phyloP scores from a whole-genome alignment of 2,329 filamentous ascomycete species.

The Penicillium oxalicum region DNA sequence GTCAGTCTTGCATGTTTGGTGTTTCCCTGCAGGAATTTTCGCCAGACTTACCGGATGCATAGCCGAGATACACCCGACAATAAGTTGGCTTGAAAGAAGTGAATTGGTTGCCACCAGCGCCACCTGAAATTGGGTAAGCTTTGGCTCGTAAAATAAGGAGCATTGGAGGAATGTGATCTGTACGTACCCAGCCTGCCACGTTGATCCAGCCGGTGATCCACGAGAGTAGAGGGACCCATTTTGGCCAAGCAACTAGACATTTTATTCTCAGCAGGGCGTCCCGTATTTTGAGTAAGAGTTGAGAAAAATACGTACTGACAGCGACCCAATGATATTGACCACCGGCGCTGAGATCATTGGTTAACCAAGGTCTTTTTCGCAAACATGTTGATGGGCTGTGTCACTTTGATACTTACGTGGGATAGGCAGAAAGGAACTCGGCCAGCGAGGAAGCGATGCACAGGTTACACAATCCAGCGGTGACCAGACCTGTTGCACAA shows the following conservation, averaged over 20 bases:
- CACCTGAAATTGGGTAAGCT: conserved; percentile 25
- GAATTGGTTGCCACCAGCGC: conserved; percentile 62
- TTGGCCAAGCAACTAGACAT: conserved; percentile 49
- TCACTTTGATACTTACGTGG: conserved; percentile 30
- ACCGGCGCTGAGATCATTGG: conserved; percentile 36
- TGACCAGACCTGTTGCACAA: conserved; percentile 38
- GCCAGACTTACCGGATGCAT: conserved; percentile 43
- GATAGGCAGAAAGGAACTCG: conserved; percentile 63
- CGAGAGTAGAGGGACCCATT: conserved; percentile 56
- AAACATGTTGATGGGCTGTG: not conserved
- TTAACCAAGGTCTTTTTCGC: not conserved
- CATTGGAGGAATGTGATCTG: not conserved
- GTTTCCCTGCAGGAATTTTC: not conserved
- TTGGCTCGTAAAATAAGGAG: not conserved
- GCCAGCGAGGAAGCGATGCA: conserved; percentile 63
- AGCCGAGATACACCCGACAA: conserved; percentile 59
- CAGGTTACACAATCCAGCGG: conserved; percentile 63
- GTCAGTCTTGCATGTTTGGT: not conserved
- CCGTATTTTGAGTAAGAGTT: no score
- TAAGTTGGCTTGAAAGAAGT: conserved; percentile 60
- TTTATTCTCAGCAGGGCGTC: conserved; percentile 1
- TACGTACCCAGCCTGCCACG: conserved; percentile 60
- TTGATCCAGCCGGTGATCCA: conserved; percentile 66
- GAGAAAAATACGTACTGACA: conserved; percentile 26
- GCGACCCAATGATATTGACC: conserved; percentile 69